Percentiles rank a stretch among this genome's conserved stretches.
Evolutionary conservation across 2,329 filamentous ascomycete species (phyloP).

Genomic region (Endoconidiophora polonica): DNA sequence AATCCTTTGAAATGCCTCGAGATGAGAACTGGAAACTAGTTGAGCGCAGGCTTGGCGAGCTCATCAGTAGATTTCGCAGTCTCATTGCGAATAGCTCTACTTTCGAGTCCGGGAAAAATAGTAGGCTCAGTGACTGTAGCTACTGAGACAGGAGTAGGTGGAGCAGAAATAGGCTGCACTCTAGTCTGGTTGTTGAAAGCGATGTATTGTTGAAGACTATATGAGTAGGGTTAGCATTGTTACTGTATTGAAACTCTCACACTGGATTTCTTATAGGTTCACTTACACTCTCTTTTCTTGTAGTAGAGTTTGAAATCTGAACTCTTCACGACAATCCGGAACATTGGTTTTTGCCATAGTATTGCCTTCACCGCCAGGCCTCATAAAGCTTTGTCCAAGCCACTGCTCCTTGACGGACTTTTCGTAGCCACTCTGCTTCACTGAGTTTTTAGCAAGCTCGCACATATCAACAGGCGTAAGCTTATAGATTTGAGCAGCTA

Average conservation of each 20-base stretch:
- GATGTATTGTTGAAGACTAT: conserved; percentile 13
- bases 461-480: conserved; percentile 96
- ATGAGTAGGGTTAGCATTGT: not conserved
- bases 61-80: conserved; percentile 19
- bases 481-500: conserved; percentile 97
- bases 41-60: not conserved
- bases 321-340: conserved; percentile 79
- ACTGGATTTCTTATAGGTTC: not conserved
- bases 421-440: conserved; percentile 89
- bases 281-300: conserved; percentile 74
- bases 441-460: conserved; percentile 89
- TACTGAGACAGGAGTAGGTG: not conserved
- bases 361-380: conserved; percentile 70
- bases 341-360: conserved; percentile 93
- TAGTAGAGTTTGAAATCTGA: conserved; percentile 68
- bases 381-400: conserved; percentile 63
- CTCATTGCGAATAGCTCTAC: conserved; percentile 28
- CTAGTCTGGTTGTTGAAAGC: conserved; percentile 8
- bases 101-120: conserved; percentile 56
- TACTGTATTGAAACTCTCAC: not conserved
- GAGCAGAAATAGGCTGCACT: not conserved
- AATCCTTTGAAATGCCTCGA: no score
- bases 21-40: no score
- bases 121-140: conserved; percentile 35
- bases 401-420: conserved; percentile 76